Evolutionary conservation across 2,329 filamentous ascomycete species (phyloP).

Genomic region (Ophiostoma sp.): DNA sequence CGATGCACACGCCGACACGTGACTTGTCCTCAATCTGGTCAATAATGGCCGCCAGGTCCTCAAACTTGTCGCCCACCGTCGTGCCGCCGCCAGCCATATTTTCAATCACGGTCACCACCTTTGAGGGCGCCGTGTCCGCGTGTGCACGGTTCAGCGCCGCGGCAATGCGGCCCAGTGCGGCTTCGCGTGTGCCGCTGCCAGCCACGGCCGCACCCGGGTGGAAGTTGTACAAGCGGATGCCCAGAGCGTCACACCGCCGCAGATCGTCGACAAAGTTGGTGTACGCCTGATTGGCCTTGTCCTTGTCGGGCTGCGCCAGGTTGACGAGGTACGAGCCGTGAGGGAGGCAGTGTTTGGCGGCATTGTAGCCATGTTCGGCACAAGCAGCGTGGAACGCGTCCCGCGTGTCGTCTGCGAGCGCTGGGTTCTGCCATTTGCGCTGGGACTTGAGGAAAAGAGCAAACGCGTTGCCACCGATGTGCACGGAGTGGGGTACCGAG

Average conservation of each 20-base stretch:
- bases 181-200: conserved; percentile 64
- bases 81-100: conserved; percentile 94
- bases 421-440: conserved; percentile 87
- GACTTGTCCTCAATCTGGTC: conserved; percentile 73
- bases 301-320: conserved; percentile 77
- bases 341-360: conserved; percentile 73
- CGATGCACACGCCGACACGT: conserved; percentile 89
- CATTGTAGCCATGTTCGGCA: conserved; percentile 68
- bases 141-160: conserved; percentile 80
- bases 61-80: conserved; percentile 79
- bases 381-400: conserved; percentile 70
- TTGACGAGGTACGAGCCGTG: conserved; percentile 98
- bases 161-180: conserved; percentile 77
- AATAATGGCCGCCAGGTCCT: conserved; percentile 86
- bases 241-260: conserved; percentile 77
- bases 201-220: conserved; percentile 78
- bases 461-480: conserved; percentile 89
- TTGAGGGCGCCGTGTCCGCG: conserved; percentile 60
- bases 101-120: conserved; percentile 82
- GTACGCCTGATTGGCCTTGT: conserved; percentile 84
- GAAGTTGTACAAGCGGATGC: conserved; percentile 95
- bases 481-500: conserved; percentile 71
- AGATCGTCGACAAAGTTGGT: conserved; percentile 85
- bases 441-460: conserved; percentile 96
- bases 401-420: conserved; percentile 66